Evolutionary conservation across 148 eudicot genomes (phyloP).

Genomic region (Rhododendron simsii): DNA sequence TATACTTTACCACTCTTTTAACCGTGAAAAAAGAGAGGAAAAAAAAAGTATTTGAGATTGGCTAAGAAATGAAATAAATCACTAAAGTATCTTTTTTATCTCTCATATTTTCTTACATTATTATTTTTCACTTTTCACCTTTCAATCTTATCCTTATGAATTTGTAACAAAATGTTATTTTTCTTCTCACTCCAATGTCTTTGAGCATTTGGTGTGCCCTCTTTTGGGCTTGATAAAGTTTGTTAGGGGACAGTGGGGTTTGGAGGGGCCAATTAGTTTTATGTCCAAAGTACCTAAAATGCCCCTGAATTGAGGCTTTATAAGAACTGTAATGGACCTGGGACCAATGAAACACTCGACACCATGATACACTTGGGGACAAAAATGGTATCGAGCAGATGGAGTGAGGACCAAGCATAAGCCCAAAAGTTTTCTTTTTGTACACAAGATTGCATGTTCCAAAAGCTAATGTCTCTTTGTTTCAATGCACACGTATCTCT

Average conservation of each 20-base stretch:
- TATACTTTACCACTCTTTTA: background rate
- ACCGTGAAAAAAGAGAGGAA: background rate
- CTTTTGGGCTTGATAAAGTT: background rate
- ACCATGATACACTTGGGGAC: background rate
- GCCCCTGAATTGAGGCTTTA: background rate
- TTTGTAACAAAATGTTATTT: background rate
- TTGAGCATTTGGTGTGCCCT: background rate
- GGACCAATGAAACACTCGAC: background rate
- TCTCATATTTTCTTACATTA: background rate
- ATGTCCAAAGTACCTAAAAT: background rate
- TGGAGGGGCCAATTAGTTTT: background rate
- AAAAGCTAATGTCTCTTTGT: background rate
- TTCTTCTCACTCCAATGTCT: background rate
- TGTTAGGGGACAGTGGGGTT: background rate
- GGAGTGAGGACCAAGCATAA: background rate
- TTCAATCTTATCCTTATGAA: no score
- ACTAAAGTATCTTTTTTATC: background rate
- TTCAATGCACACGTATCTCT: background rate
- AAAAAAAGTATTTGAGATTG: background rate
- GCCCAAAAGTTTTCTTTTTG: background rate
- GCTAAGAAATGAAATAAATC: background rate
- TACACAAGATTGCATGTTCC: background rate
- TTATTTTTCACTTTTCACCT: background rate
- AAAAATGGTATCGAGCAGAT: background rate
- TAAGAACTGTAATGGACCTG: background rate